Base-by-base conservation (phyloP, 495 filamentous ascomycete species). In the Delitschia confertaspora region DNA sequence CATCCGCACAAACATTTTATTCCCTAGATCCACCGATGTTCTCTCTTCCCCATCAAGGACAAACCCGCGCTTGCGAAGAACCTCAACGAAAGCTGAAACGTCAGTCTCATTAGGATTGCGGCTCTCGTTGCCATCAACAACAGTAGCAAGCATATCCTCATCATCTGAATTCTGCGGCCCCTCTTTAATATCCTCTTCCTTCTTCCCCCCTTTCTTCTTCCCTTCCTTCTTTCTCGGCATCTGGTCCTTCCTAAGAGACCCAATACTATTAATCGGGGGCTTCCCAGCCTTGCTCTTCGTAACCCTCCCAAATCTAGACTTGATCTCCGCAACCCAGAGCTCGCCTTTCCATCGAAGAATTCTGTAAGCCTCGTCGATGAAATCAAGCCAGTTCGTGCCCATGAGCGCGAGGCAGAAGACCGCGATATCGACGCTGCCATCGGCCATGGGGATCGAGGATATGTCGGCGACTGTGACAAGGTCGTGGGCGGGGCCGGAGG, bases 1-100 rank as follows among this genome's bases (percentile, higher is more conserved):
- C 87, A 98, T 89, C 60, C 78, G 81, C 38, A 96, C 86, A 72
- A 98, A 98, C 91, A 98, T 98, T 67, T 84, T 93, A 66, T 98
- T 98, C 24, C 69, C 74, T 59, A 86, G 69, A 60, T 95, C 88
- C 7, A 91, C 68, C 7, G 64, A 65, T 18, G 65, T 69, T 17
- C 69, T 66, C 14, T 71, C 72, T 0, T 30, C 35, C 45, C 27
- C 44, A 39, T 75, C 72, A 13, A 96, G 69, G 11, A 82, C 67
- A 57, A 98, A 95, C 0, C 91, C 91, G 23, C 85, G 69, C 49
- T 71, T 73, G 17, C 70, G 61, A 52, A 95, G 74, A 0, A 88
- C 88, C 38, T 88, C 81, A 11, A 95, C 74, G 50, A 98, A 96
- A 0, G 84, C 79, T n/a, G 74, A 70, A 18, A 95, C 84, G 61